Evolutionary conservation across 1,284 basidiomycete genomes (phyloP), one percentile per base, ranked within the genome.

Genomic region (Sporisorium exsertum): DNA sequence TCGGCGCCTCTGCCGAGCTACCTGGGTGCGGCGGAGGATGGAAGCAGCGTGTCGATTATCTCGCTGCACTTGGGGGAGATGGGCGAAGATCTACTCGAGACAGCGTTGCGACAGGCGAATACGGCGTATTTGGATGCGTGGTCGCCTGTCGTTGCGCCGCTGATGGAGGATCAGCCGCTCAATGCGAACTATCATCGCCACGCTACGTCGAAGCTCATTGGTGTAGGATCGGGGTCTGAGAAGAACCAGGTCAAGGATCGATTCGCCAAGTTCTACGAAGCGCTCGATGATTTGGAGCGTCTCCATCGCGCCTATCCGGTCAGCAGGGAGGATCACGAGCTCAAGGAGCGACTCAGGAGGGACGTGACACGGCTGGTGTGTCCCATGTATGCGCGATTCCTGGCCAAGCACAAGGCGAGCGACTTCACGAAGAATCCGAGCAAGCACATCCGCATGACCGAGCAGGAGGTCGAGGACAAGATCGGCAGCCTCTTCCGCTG

Each of bases 241-340:
- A 81, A 80, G 71, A 75, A 77, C 24, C 74, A 77, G 50, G 76
- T 80, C 56, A 84, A 84, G 59, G 82, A 84, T 26, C 64, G 80
- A 12, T 83, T 84, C 42, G 77, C 81, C 24, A 77, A 72, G 45
- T 83, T 83, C 60, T 83, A 79, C 66, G 81, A 83, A 16, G 65
- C 68, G 26, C 58, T 83, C 2, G 81, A 83, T 46, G 81, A 83
- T 43, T 49, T 83, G 20, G 80, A 81, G 52, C 29, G 77, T 3
- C 47, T 83, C 32, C 81, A 83, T 50, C 68, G 77, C n/a, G 81
- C 81, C 3, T 83, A 79, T 64, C 81, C 81, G 2, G 61, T 82
- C 35, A 73, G 65, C 40, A 72, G 58, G 50, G 77, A 79, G 42
- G 81, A 84, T 55, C 52, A 47, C 13, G 76, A 81, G 52, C 54